Base-by-base conservation (phyloP, 2,329 filamentous ascomycete genomes). In the Colletotrichum agaves region DNA sequence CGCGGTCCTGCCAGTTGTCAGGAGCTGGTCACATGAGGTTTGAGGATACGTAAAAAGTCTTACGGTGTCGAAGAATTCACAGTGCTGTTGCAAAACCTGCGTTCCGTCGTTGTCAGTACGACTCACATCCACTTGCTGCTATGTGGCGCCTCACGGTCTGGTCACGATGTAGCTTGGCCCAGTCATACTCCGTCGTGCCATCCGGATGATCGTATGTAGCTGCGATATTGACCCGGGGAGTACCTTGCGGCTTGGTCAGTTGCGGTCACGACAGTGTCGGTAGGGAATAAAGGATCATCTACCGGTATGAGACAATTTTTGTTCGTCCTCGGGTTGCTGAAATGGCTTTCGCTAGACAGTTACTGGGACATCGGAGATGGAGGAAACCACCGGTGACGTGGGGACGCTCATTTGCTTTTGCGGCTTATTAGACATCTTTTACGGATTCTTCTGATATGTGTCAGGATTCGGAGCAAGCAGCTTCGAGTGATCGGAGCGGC, bases 61-160 rank as follows among this genome's bases (percentile, higher is more conserved):
- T n/a, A 61, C 58, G n/a, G 73, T 73, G 65, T 83, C 80, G 75
- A 79, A 83, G 73, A 82, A 83, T 4, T 77, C 72, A 41, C 78
- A 68, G 55, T 83, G 81, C 46, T 79, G 78, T 57, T 82, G 80
- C 0, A 83, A 71, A 5, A 77, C 75, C 15, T 67, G 17, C 1
- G 27, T 1, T 3, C 15, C 0, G 17, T 37, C 6, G 1, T 10
- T 3, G 2, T 67, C 11, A 63, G 60, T 11, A 15, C 8, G 12
- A 41, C 5, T 0, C 7, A 44, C 3, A 21, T 2, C 3, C 15
- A 7, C 7, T 13, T 1, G 12, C 4, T 1, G 3, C 4, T 1
- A 5, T 23, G 17, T 4, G 5, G 12, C 4, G 1, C 23, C 63
- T 27, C 49, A 76, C 76, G 19, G 75, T 80, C 58, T 78, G 74